Evolutionary conservation across 2,329 filamentous ascomycete species (phyloP), one percentile per base, ranked within the genome.

Genomic region (Lecanicillium sp.): DNA sequence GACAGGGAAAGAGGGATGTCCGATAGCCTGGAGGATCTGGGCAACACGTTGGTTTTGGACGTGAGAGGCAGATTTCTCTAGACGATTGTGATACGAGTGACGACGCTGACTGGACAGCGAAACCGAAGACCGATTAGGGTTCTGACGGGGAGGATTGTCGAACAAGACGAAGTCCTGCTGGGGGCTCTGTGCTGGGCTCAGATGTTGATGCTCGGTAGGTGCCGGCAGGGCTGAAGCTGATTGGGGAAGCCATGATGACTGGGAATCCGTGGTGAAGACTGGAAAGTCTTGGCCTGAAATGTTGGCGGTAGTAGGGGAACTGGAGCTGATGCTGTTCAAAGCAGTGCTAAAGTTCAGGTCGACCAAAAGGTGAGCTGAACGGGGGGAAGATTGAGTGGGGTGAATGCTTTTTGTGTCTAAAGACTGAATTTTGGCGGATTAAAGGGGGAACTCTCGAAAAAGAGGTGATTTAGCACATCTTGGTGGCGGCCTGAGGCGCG

Each of bases 201-300:
- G 65, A 62, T 67, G 60, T 64, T 76, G 65, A 51, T 69, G 74
- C 68, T 71, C 71, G 68, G 74, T 61, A 66, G 65, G 53, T 68
- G 74, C 77, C 77, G 75, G 75, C 74, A 69, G 72, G 72, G 68
- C 74, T 61, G 69, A 55, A 57, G 71, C 68, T 69, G 68, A 77
- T 69, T 79, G 79, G 74, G 81, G 76, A 79, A 74, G 82, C 84
- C 84, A 89, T 89, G 74, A 55, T 87, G 79, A 77, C 67, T 72
- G 72, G 63, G 79, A 76, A 85, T 84, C 83, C 84, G 84, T 88
- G 74, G 74, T 87, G 81, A 82, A 81, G 80, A 84, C 79, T 77
- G 71, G 57, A 52, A 73, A 77, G 77, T 81, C 80, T 77, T 71
- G 75, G 58, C 64, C 60, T 67, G 70, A 61, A 74, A 78, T 79